Conservation (phyloP, 2,329 filamentous ascomycete genomes). For the Amylocarpus encephaloides region DNA sequence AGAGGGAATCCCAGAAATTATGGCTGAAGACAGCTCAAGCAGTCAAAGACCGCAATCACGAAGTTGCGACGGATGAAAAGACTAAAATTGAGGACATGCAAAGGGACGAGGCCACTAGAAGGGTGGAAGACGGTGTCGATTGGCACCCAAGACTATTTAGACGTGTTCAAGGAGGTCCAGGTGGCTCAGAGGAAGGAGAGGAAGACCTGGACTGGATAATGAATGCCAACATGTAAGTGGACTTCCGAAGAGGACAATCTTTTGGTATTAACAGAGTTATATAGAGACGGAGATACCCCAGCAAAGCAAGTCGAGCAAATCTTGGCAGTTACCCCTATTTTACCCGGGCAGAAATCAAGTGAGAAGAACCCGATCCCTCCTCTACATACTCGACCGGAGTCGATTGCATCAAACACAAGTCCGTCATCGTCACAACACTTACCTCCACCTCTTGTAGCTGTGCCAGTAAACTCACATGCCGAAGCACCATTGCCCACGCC, state of each 20-base stretch:
- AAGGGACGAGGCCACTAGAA: slow-evolving; percentile 75
- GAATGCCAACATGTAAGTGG: slow-evolving; percentile 69
- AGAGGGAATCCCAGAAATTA: slow-evolving; percentile 81
- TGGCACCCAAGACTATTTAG: slow-evolving; percentile 89
- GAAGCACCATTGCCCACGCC: neutral
- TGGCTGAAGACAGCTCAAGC: slow-evolving; percentile 80
- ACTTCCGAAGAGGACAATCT: neutral
- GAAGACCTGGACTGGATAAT: slow-evolving; percentile 95
- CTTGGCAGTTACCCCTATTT: slow-evolving; percentile 74
- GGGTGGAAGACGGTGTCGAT: slow-evolving; percentile 71
- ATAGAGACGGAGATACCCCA: slow-evolving; percentile 57
- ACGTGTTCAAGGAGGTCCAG: slow-evolving; percentile 61
- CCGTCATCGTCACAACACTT: slow-evolving; percentile 3
- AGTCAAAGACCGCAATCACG: slow-evolving; percentile 79
- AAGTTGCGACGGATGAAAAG: slow-evolving; percentile 87
- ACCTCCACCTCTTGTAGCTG: neutral
- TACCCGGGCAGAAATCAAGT: slow-evolving; percentile 64
- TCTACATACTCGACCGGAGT: slow-evolving; percentile 21
- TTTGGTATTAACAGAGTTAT: slow-evolving; percentile 11
- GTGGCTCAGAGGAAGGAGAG: slow-evolving; percentile 69
- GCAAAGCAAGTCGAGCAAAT: slow-evolving; percentile 75
- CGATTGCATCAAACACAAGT: slow-evolving; percentile 1
- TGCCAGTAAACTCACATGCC: neutral
- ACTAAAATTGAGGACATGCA: slow-evolving; percentile 93
- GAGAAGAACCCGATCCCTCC: slow-evolving; percentile 52